Evolutionary conservation across 1,284 basidiomycete species (phyloP), one percentile per base, ranked within the genome.

Genomic region (Polyporus tsugae): DNA sequence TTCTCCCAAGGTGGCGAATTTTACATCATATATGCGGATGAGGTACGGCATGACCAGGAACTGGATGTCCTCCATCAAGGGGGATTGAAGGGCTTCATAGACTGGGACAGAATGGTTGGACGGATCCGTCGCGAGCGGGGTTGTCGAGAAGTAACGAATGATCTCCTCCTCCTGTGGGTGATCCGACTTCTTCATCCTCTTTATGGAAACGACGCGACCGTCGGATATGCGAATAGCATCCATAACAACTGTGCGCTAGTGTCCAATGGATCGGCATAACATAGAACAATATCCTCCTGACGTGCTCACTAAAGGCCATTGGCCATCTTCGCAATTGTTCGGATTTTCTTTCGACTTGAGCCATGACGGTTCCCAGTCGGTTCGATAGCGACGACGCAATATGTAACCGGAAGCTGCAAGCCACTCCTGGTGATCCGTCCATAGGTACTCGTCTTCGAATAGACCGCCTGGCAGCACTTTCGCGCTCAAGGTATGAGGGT

Each of bases 21-120:
- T 65, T 5, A 76, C 76, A n/a, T 71, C 60, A 38, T 74, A 35
- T 53, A 69, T 73, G 0, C 57, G 38, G 0, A 72, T 67, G 6
- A 80, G 68, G 5, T 75, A 67, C 1, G 78, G 79, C 75, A 78
- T 75, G 4, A 79, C 77, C 1, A 79, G 55, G 36, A 78, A 62
- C 7, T 41, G 58, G 1, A 63, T 11, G 17, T 74, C 53, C 1
- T 67, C 49, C 4, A 76, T 72, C 2, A 62, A 22, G 1, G 72
- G 69, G 25, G 71, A 69, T 15, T 72, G 65, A 10, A 79, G 68
- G 0, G 73, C 67, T 4, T 79, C 79, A 35, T 73, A 65, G 4
- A 78, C 58, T 1, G 72, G 78, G 2, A 77, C 75, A 33, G 74
- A 75, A 46, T 78, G 78, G 42, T 80, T 79, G 2, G 58, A 62